Evolutionary conservation across 495 filamentous ascomycete genomes (phyloP), one percentile per base, ranked within the genome.

Genomic region (Daldinia decipiens): DNA sequence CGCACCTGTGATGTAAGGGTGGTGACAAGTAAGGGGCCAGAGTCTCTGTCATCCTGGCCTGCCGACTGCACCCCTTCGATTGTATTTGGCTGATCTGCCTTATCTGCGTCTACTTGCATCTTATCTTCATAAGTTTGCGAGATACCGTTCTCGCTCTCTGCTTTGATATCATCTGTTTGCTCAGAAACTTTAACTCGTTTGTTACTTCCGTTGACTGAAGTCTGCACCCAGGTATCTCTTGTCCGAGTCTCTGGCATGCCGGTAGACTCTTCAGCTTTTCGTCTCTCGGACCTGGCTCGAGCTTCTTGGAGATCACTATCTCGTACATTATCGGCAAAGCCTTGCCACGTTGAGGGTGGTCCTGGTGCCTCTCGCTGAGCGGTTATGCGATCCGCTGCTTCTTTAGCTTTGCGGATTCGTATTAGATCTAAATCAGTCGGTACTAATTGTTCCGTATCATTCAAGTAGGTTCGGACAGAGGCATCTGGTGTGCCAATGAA

Each of bases 371-470:
- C 26, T 43, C 27, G 61, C 9, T 53, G 65, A 31, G 65, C 64
- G n/a, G 57, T 45, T 26, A 36, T 50, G 3, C 56, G 70, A n/a
- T 71, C 70, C 50, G 57, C 64, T 15, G 39, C 65, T 56, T 74
- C 67, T 19, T 72, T 72, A 21, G 67, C 62, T 38, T 75, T 77
- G 58, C 73, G 73, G 29, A 58, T 60, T 72, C 55, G 76, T 59
- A 78, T 76, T 21, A 79, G 71, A 57, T 95, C 90, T 61, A 94
- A 65, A 78, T 98, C 95, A 0, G 95, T 99, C 60, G 88, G 84
- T 2, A 96, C 92, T 72, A 97, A 87, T 76, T 98, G 93, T 81
- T 96, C 87, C 3, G 90, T 86, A 17, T 93, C 92, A 34, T 85
- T 76, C 3, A 75, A 76, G 72, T 97, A 98, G 3, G 82, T 73